Percentiles rank a stretch among this genome's conserved stretches.
Conservation (phyloP, 2,329 filamentous ascomycete genomes). For the Diaporthe longicolla region DNA sequence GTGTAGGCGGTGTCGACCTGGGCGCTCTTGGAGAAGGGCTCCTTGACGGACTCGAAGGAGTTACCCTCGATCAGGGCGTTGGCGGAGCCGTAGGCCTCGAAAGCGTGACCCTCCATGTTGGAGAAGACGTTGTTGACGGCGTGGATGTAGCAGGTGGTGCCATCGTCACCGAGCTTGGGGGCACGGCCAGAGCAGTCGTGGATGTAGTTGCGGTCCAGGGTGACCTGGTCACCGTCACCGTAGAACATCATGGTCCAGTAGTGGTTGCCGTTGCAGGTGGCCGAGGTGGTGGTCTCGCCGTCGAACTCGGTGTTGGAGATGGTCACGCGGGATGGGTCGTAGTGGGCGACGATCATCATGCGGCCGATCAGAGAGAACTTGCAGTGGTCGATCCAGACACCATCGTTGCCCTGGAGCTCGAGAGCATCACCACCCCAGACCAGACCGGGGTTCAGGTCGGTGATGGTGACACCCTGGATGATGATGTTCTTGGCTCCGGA, state of each 20-base stretch:
- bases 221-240: slow-evolving; percentile 68
- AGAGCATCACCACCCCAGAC: slow-evolving; percentile 69
- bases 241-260: slow-evolving; percentile 73
- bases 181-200: slow-evolving; percentile 69
- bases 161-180: slow-evolving; percentile 66
- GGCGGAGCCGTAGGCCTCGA: slow-evolving; percentile 62
- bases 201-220: slow-evolving; percentile 73
- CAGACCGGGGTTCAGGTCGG: slow-evolving; percentile 51
- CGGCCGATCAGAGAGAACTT: slow-evolving; percentile 71
- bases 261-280: slow-evolving; percentile 71
- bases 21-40: slow-evolving; percentile 53
- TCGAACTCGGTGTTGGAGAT: slow-evolving; percentile 74
- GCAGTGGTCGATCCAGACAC: slow-evolving; percentile 66
- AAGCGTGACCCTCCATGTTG: slow-evolving; percentile 68
- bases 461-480: slow-evolving; percentile 65
- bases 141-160: slow-evolving; percentile 67
- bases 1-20: slow-evolving; percentile 44
- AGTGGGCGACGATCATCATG: slow-evolving; percentile 72
- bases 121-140: slow-evolving; percentile 75
- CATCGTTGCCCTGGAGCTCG: slow-evolving; percentile 60
- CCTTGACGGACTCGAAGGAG: slow-evolving; percentile 67
- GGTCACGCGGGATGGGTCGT: slow-evolving; percentile 66
- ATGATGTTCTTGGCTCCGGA: slow-evolving; percentile 68
- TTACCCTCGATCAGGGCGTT: slow-evolving; percentile 70
- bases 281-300: slow-evolving; percentile 66